Percentiles rank a stretch among this genome's conserved stretches.
Evolutionary conservation across 208 protist genomes (phyloP).

Genomic region (Trypanosoma rangeli): DNA sequence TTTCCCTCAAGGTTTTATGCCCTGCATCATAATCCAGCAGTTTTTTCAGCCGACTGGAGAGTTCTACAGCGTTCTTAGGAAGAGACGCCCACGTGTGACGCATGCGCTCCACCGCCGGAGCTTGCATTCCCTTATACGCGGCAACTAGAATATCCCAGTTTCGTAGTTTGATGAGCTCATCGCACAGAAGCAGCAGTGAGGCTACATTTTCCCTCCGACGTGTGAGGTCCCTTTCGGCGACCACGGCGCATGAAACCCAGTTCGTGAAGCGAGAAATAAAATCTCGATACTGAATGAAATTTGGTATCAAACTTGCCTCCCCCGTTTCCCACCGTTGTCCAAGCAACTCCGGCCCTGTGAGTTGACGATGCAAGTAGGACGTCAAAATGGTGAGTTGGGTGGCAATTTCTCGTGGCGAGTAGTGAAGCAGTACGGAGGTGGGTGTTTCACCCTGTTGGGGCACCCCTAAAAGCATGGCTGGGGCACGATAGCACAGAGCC

Average conservation of each 20-base stretch:
- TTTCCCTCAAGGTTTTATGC: conserved; percentile 16
- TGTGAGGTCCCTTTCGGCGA: conserved; percentile 23
- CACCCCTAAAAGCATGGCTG: conserved; percentile 6
- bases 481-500: conserved; percentile 6
- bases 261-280: conserved; percentile 31
- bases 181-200: conserved; percentile 24
- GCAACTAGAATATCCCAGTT: conserved; percentile 44
- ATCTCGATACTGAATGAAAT: conserved; percentile 32
- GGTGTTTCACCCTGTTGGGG: neutral
- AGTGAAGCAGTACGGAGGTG: conserved; percentile 18
- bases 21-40: conserved; percentile 15
- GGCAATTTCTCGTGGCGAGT: conserved; percentile 26
- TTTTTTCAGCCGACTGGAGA: conserved; percentile 12
- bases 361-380: conserved; percentile 20
- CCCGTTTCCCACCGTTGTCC: conserved; percentile 19
- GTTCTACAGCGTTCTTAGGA: neutral
- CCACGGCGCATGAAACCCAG: conserved; percentile 32
- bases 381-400: conserved; percentile 36
- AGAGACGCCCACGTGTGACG: conserved; percentile 10
- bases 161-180: conserved; percentile 26
- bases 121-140: conserved; percentile 27
- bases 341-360: conserved; percentile 21
- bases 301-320: conserved; percentile 10
- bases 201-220: conserved; percentile 19
- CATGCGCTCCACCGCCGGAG: conserved; percentile 21